Percentiles rank a stretch among this genome's conserved stretches.
Evolutionary conservation across 805 yeast genomes (phyloP).

Genomic region (Jamesozyma spencerorum): DNA sequence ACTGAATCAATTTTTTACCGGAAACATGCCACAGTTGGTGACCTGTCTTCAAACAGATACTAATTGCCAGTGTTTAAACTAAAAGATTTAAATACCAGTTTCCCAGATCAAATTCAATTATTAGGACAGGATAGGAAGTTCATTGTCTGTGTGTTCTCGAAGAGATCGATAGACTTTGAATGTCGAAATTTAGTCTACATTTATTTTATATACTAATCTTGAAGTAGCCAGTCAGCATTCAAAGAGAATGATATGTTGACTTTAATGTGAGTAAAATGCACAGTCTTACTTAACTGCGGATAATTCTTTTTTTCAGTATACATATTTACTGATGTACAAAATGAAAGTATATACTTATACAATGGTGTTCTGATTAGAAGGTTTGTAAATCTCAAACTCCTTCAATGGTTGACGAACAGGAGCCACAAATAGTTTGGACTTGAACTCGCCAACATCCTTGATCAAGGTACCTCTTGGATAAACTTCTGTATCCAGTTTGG

Average conservation of each 20-base stretch:
- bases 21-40: conserved; percentile 34
- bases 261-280: too few relatives aligned
- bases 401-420: conserved; percentile 52
- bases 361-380: background rate
- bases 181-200: conserved; percentile 33
- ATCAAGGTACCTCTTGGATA: conserved; percentile 45
- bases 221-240: too few relatives aligned
- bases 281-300: too few relatives aligned
- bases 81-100: conserved; percentile 27
- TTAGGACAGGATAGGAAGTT: conserved; percentile 32
- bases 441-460: conserved; percentile 44
- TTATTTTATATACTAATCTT: conserved; percentile 4
- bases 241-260: too few relatives aligned
- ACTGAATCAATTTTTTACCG: conserved; percentile 28
- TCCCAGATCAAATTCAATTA: conserved; percentile 26
- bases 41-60: conserved; percentile 30
- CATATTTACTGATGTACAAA: too few relatives aligned
- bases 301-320: too few relatives aligned
- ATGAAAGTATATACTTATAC: too few relatives aligned
- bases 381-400: conserved; percentile 18
- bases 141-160: conserved; percentile 28
- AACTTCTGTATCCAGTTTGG: conserved; percentile 17
- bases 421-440: conserved; percentile 43
- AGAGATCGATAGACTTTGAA: conserved; percentile 29
- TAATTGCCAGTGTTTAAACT: conserved; percentile 32